Conservation (phyloP, 371 early-diverging fungal species). For the Mortierella sp. region DNA sequence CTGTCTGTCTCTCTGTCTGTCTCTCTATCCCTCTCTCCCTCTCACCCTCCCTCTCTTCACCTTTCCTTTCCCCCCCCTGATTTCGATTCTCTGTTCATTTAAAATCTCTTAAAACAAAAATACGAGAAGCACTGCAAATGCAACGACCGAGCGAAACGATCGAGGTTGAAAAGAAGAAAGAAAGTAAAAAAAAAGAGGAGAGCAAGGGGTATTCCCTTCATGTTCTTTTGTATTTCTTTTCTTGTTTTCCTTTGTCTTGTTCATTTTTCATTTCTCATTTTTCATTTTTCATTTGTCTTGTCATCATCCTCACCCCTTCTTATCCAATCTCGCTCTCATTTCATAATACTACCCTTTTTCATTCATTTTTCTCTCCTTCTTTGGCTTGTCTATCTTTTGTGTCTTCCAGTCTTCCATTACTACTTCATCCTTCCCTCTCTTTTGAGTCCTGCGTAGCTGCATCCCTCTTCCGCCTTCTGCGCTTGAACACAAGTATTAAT, state of each 20-base stretch:
- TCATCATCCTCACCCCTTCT: background rate
- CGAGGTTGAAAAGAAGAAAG: background rate
- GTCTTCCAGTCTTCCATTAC: background rate
- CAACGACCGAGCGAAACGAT: background rate
- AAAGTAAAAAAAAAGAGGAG: too few species aligned
- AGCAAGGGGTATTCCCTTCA: background rate
- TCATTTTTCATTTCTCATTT: background rate
- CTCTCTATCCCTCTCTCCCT: background rate
- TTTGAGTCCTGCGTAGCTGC: background rate
- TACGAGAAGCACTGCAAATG: background rate
- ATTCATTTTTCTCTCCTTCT: background rate
- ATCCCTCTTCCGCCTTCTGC: background rate
- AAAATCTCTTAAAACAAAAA: background rate
- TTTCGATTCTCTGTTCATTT: background rate
- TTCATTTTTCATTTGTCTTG: background rate
- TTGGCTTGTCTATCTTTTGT: background rate
- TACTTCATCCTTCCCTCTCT: background rate
- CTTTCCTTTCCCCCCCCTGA: background rate
- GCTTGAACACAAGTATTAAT: background rate
- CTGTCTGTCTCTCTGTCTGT: too few species aligned
- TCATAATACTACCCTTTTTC: background rate
- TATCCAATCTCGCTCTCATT: background rate
- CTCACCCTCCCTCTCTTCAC: background rate
- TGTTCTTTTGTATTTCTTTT: too few species aligned
- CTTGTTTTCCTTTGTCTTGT: background rate